Percentiles rank a stretch among this genome's conserved stretches.
Conservation (phyloP, 2,329 filamentous ascomycete species). For the Penicillium oxalicum region DNA sequence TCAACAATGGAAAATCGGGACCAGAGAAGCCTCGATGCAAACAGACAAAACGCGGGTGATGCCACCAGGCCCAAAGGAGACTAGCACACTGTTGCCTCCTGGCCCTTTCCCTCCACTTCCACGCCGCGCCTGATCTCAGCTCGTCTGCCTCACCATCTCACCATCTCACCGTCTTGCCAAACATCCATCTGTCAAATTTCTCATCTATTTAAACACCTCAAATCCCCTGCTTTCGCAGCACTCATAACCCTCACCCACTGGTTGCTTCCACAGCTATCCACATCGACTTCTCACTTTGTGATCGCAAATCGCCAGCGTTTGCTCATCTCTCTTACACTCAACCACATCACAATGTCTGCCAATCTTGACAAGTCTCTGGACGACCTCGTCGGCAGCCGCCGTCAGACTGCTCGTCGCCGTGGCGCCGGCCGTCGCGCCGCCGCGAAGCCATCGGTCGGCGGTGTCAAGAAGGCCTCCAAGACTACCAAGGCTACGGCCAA, state of each 20-base stretch:
- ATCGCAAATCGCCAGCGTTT: constrained; percentile 14
- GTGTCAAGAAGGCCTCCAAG: constrained; percentile 72
- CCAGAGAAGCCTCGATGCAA: constrained; percentile 11
- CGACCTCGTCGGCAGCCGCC: constrained; percentile 80
- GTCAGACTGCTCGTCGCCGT: constrained; percentile 49
- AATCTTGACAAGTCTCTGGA: constrained; percentile 97
- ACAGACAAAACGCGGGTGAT: constrained; percentile 10
- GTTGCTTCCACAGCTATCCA: constrained; percentile 1
- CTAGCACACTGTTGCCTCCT: constrained; percentile 6
- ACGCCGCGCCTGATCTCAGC: constrained; percentile 4
- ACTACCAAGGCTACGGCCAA: constrained; percentile 39
- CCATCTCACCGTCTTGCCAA: constrained; percentile 4
- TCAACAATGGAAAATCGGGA: not conserved
- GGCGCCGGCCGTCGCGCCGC: constrained; percentile 42
- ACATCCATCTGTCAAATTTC: constrained; percentile 2
- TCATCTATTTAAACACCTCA: not conserved
- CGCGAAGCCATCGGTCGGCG: constrained; percentile 63
- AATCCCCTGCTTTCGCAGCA: constrained; percentile 8
- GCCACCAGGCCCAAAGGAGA: constrained; percentile 14
- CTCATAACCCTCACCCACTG: constrained; percentile 7
- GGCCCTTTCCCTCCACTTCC: constrained; percentile 10
- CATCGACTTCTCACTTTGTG: constrained; percentile 8
- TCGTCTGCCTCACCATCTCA: constrained; percentile 4
- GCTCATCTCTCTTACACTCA: constrained; percentile 5
- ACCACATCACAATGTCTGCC: constrained; percentile 64